Percentiles rank a stretch among this genome's conserved stretches.
Conservation (phyloP, 495 filamentous ascomycete genomes). For the Neurospora africana region DNA sequence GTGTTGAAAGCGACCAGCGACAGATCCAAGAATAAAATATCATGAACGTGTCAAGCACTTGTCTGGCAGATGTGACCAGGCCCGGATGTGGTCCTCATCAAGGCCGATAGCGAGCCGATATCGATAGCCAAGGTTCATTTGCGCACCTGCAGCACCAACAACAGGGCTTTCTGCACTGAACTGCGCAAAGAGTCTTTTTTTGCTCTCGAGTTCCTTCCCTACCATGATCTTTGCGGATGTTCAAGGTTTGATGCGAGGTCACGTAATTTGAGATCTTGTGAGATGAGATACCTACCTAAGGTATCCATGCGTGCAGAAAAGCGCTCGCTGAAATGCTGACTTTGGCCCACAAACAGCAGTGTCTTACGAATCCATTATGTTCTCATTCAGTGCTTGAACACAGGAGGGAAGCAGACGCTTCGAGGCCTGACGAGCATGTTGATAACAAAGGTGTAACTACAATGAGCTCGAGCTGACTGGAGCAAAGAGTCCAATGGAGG, state of each 20-base stretch:
- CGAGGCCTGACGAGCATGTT: background rate
- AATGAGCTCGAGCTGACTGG: background rate
- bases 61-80: background rate
- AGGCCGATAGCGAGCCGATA: background rate
- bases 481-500: background rate
- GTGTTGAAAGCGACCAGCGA: background rate
- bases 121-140: background rate
- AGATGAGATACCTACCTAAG: background rate
- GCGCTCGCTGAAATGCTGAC: background rate
- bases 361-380: background rate
- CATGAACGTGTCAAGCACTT: background rate
- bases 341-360: background rate
- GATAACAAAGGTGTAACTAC: background rate
- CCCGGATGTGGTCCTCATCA: background rate
- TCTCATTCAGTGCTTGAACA: background rate
- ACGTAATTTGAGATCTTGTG: background rate
- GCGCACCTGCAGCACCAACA: background rate
- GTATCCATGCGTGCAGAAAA: background rate
- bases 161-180: background rate
- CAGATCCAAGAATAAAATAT: background rate
- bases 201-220: background rate
- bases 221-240: background rate
- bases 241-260: background rate
- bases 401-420: background rate
- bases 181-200: background rate